These are phyloP conservation scores for Aspergillus indologenus DNA, from an alignment of 495 filamentous ascomycete species.

Conservation along the genomic window DNA sequence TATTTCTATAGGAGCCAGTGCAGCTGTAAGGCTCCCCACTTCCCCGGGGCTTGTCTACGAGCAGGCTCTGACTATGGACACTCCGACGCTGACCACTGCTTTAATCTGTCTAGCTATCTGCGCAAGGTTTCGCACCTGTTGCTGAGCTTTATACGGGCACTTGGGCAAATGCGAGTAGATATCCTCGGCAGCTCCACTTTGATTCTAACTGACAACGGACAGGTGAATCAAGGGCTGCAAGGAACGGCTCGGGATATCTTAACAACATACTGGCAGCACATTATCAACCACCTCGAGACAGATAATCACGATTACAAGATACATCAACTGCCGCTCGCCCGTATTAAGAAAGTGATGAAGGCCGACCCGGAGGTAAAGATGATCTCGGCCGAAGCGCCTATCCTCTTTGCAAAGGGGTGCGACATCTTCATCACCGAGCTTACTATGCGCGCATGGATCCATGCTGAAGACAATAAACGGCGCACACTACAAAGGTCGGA, in stretches of 20 bases:
- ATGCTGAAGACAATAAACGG: slow-evolving; percentile 97
- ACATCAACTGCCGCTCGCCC: slow-evolving; percentile 89
- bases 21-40: slow-evolving; percentile 56
- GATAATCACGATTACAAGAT: slow-evolving; percentile 98
- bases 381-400: slow-evolving; percentile 97
- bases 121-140: slow-evolving; percentile 76
- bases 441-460: slow-evolving; percentile 99
- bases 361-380: slow-evolving; percentile 99
- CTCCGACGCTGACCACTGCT: slow-evolving; percentile 15
- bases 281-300: slow-evolving; percentile 88
- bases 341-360: slow-evolving; percentile 99
- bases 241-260: slow-evolving; percentile 94
- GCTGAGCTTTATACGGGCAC: slow-evolving; percentile 87
- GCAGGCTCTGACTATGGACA: not conserved
- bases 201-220: slow-evolving; percentile 16
- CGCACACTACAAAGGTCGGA: slow-evolving; percentile 93
- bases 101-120: slow-evolving; percentile 52
- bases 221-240: slow-evolving; percentile 93
- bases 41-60: not conserved
- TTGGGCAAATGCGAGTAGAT: slow-evolving; percentile 80
- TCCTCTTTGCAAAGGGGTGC: slow-evolving; percentile 97
- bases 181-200: not conserved
- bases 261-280: slow-evolving; percentile 98
- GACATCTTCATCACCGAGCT: slow-evolving; percentile 99
- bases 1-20: slow-evolving; percentile 66